A percentile compares a stretch with the other conserved stretches of the same genome.
These are phyloP conservation scores for Russula griseocarnosa DNA, from an alignment of 768 basidiomycete species.

Conservation along the genomic window DNA sequence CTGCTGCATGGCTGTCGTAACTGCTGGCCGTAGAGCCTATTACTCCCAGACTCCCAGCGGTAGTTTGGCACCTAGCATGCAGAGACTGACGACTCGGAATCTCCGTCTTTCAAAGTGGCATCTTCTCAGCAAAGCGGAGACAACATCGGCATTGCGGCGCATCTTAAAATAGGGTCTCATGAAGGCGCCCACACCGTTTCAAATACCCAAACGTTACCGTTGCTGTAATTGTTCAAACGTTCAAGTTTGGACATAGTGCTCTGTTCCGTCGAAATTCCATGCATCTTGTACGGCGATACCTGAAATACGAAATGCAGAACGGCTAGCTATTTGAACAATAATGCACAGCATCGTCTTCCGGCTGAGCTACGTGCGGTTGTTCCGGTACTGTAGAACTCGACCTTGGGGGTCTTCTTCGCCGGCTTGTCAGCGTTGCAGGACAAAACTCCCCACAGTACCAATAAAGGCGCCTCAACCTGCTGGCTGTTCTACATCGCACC, in stretches of 20 bases:
- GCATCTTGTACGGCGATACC: neutral
- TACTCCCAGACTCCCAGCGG: neutral
- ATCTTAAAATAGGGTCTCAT: neutral
- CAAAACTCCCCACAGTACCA: neutral
- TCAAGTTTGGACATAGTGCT: neutral
- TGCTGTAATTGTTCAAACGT: no score
- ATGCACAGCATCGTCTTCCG: neutral
- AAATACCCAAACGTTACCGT: neutral
- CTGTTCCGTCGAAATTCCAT: slow-evolving; percentile 3
- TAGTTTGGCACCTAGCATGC: neutral
- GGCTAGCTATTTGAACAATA: neutral
- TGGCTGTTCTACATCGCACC: neutral
- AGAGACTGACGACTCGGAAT: neutral
- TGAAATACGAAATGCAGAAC: neutral
- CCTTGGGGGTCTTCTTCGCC: neutral
- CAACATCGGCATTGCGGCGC: neutral
- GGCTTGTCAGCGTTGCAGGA: neutral
- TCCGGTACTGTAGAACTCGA: neutral
- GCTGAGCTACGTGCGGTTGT: neutral
- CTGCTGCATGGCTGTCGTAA: no score
- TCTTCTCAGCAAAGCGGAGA: neutral
- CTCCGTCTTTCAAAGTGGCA: neutral
- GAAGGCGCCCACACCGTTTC: neutral
- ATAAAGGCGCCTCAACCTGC: neutral
- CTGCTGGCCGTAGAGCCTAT: no score